These are phyloP conservation scores for Podospora australis DNA, from an alignment of 495 filamentous ascomycete genomes.

Conservation along the genomic window DNA sequence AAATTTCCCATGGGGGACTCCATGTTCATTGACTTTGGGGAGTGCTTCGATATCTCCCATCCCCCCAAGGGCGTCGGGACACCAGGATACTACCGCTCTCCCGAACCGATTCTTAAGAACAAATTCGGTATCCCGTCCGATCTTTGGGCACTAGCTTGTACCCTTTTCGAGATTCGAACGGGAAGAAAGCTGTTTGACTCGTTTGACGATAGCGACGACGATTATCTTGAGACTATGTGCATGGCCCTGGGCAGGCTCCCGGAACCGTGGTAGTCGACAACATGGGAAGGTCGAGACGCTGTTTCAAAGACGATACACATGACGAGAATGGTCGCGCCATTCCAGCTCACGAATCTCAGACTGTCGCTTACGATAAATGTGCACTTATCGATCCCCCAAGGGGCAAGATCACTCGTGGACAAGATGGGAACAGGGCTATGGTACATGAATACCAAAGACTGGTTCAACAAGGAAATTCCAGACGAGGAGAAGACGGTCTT, in stretches of 20 bases:
- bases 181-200: constrained; percentile 21
- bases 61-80: constrained; percentile 17
- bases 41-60: constrained; percentile 13
- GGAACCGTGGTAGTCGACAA: constrained; percentile 25
- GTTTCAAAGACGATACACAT: constrained; percentile 17
- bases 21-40: constrained; percentile 26
- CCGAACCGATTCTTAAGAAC: constrained; percentile 20
- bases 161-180: constrained; percentile 28
- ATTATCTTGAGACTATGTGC: constrained; percentile 17
- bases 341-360: background rate
- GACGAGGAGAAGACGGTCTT: background rate
- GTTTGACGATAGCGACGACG: constrained; percentile 19
- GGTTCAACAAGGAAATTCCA: background rate
- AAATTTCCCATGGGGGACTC: constrained; percentile 7
- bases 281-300: constrained; percentile 15
- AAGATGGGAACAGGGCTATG: background rate
- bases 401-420: background rate
- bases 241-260: constrained; percentile 23
- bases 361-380: background rate
- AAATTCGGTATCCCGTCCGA: constrained; percentile 14
- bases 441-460: background rate
- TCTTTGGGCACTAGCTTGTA: constrained; percentile 28
- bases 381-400: background rate
- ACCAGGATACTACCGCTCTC: constrained; percentile 22
- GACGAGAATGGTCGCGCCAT: constrained; percentile 4